A percentile compares a stretch with the other conserved stretches of the same genome.
Conservation (phyloP, 2,329 filamentous ascomycete genomes). For the Hypoxylon rubiginosum region DNA sequence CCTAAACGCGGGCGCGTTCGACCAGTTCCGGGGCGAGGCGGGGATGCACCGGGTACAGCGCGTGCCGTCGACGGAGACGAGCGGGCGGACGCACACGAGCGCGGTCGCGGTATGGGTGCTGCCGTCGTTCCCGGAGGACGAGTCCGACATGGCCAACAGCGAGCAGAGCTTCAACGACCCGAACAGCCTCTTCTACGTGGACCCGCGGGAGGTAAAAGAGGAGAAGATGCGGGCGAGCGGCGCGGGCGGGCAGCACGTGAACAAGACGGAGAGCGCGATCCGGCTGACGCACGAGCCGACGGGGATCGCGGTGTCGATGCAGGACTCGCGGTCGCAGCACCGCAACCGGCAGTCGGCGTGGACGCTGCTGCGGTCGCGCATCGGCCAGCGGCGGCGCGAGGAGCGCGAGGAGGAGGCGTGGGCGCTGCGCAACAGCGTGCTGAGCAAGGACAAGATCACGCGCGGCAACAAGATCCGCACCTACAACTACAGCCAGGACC, state of each 20-base stretch:
- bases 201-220: slow-evolving; percentile 82
- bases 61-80: slow-evolving; percentile 89
- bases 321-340: slow-evolving; percentile 91
- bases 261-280: slow-evolving; percentile 97
- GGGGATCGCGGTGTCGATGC: slow-evolving; percentile 88
- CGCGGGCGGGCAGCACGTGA: slow-evolving; percentile 97
- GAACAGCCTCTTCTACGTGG: slow-evolving; percentile 90
- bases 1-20: slow-evolving; percentile 82
- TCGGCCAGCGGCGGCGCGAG: slow-evolving; percentile 85
- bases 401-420: slow-evolving; percentile 85
- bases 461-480: slow-evolving; percentile 94
- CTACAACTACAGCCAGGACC: slow-evolving; percentile 82
- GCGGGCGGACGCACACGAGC: slow-evolving; percentile 92
- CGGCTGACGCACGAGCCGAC: slow-evolving; percentile 92
- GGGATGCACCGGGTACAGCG: slow-evolving; percentile 97
- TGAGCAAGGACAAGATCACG: slow-evolving; percentile 85
- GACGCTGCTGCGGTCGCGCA: slow-evolving; percentile 82
- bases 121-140: slow-evolving; percentile 78
- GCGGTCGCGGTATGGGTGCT: slow-evolving; percentile 93
- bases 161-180: slow-evolving; percentile 82
- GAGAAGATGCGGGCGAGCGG: slow-evolving; percentile 95
- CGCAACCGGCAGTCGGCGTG: slow-evolving; percentile 91
- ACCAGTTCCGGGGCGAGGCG: slow-evolving; percentile 84
- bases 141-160: slow-evolving; percentile 60
- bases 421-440: slow-evolving; percentile 79